phyloP scores from a whole-genome alignment of 208 protist genomes.

The Trypanosoma boissoni region DNA sequence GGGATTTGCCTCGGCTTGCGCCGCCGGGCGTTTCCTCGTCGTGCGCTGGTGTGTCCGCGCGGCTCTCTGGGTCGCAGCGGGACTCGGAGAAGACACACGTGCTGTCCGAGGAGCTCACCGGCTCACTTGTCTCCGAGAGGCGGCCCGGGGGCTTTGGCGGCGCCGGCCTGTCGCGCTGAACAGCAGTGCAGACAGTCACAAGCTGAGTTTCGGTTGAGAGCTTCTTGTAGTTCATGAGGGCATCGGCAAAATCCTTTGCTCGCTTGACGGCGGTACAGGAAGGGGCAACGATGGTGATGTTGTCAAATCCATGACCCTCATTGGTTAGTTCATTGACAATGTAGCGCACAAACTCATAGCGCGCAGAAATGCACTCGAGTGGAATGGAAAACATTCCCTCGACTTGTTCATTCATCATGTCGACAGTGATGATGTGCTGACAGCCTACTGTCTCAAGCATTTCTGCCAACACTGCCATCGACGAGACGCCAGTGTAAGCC shows the following conservation, averaged over 20 bases:
- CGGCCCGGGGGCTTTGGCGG: constrained; percentile 3
- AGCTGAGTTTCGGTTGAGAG: constrained; percentile 68
- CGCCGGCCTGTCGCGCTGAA: constrained; percentile 31
- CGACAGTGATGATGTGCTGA: constrained; percentile 90
- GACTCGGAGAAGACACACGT: no score
- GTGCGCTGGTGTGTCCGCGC: constrained; percentile 2
- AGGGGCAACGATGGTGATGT: constrained; percentile 80
- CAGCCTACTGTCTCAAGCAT: constrained; percentile 87
- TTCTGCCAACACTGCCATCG: constrained; percentile 88
- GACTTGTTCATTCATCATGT: constrained; percentile 91
- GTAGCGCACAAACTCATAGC: constrained; percentile 87
- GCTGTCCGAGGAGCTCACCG: neutral
- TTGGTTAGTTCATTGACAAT: constrained; percentile 52
- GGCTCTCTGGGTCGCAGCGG: no score
- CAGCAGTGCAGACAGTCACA: constrained; percentile 77
- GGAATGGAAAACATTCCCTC: constrained; percentile 95
- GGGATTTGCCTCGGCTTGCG: no score
- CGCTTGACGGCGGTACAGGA: constrained; percentile 50
- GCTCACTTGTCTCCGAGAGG: neutral
- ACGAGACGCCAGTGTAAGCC: constrained; percentile 87
- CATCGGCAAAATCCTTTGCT: constrained; percentile 83
- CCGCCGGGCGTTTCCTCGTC: neutral
- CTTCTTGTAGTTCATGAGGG: constrained; percentile 70
- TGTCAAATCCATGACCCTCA: constrained; percentile 64
- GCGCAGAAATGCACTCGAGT: constrained; percentile 84